Evolutionary conservation across 768 basidiomycete species (phyloP), one percentile per base, ranked within the genome.

Genomic region (Clathrus columnatus): DNA sequence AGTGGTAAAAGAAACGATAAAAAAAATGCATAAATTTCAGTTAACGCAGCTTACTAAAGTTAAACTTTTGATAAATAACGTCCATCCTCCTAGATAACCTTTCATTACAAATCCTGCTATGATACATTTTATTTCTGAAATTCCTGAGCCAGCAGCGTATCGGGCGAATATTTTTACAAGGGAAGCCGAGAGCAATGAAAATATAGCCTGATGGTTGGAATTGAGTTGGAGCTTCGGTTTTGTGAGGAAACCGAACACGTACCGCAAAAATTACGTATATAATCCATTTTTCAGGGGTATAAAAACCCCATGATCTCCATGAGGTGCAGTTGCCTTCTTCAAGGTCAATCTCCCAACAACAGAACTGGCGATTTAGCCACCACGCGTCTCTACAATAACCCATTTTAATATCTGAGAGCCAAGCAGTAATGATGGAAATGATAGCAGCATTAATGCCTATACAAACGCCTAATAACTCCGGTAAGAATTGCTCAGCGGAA

Each of bases 361-460:
- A 99, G 68, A 97, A 97, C 64, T 96, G 90, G 63, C 92, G 85
- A 69, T 94, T 96, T 54, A 99, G 68, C 95, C 96, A 99, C 96
- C 96, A 99, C 1, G 91, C 94, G 61, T 93, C 91, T 3, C 82
- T 77, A 70, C 96, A 99, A 65, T 97, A 96, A 1, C 96, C 96
- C 74, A 94, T 87, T 73, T 97, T 98, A 60, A 98, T 83, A 69
- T 98, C 95, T 2, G 93, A 92, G 21, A 99, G 79, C 96, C 96
- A 99, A 70, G 89, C 91, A 48, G 91, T 96, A 58, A 93, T 73
- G 62, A 99, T 96, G 27, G 93, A 92, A 50, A 96, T 93, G 51
- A 98, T 68, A 7, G 91, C 95, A n/a, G 93, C 91, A 62, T 91
- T 96, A 42, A 92, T 67, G 28, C 96, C 96, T 59, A 99, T 98